Conservation (phyloP, 139 green algal genomes). For the Chlorella sp. region DNA sequence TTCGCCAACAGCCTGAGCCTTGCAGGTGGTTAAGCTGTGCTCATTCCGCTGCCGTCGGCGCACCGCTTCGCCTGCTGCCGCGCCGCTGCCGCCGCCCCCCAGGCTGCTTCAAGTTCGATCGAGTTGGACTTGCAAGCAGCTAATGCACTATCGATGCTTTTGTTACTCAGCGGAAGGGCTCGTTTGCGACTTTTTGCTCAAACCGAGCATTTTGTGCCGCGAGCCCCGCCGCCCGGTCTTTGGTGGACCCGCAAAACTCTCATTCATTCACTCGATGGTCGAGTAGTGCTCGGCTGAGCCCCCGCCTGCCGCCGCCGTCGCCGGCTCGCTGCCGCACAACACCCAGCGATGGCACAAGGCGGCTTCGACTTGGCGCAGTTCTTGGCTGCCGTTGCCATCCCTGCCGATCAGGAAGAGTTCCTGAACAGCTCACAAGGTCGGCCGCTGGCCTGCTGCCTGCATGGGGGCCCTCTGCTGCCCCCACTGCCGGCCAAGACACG, state of each 20-base stretch:
- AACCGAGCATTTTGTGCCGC: too few relatives aligned
- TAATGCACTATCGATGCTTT: neutral
- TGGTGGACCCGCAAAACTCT: too few relatives aligned
- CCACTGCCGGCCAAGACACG: too few relatives aligned
- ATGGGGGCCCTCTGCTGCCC: too few relatives aligned
- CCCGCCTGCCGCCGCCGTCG: too few relatives aligned
- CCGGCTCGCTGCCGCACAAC: too few relatives aligned
- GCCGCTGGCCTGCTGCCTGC: neutral
- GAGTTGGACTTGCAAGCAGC: neutral
- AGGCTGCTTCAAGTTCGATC: neutral
- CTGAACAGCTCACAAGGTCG: constrained; percentile 24
- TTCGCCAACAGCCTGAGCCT: constrained; percentile 17
- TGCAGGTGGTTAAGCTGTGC: neutral
- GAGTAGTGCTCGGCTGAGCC: too few relatives aligned
- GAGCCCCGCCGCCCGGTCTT: too few relatives aligned
- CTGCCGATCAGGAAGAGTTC: neutral
- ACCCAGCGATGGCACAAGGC: neutral
- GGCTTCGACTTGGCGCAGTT: neutral
- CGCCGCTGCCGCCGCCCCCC: too few relatives aligned
- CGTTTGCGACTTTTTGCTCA: neutral
- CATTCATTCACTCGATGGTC: too few relatives aligned
- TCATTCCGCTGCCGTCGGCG: neutral
- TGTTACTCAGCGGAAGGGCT: neutral
- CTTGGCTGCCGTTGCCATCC: neutral
- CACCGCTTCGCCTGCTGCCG: neutral